A percentile compares a stretch with the other conserved stretches of the same genome.
Evolutionary conservation across 805 yeast species (phyloP).

Genomic region (Candida odintsovae): DNA sequence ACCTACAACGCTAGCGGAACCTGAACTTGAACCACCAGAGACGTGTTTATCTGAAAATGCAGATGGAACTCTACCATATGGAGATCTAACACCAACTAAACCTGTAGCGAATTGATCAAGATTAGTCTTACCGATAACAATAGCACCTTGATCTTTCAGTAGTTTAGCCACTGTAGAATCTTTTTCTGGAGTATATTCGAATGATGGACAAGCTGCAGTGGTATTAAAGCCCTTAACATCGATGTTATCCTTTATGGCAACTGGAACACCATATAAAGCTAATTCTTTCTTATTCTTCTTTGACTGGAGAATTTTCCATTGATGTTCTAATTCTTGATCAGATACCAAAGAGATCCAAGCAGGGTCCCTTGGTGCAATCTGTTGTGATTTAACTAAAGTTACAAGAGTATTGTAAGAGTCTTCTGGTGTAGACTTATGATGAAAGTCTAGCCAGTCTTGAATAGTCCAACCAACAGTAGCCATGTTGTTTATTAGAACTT

Average conservation of each 20-base stretch:
- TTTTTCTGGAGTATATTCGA: conserved; percentile 54
- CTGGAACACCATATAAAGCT: conserved; percentile 89
- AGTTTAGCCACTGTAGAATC: conserved; percentile 74
- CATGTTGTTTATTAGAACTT: conserved; percentile 8
- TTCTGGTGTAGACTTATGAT: conserved; percentile 52
- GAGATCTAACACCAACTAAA: conserved; percentile 89
- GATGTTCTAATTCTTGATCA: conserved; percentile 57
- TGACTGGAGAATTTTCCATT: conserved; percentile 72
- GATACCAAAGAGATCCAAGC: conserved; percentile 89
- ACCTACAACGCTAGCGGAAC: conserved; percentile 89
- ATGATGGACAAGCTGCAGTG: conserved; percentile 95
- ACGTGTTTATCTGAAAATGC: conserved; percentile 75
- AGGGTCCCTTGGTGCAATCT: conserved; percentile 51
- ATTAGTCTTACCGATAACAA: conserved; percentile 89
- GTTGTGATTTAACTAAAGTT: conserved; percentile 41
- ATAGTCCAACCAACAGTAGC: conserved; percentile 66
- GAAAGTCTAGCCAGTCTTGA: conserved; percentile 70
- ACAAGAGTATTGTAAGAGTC: conserved; percentile 49
- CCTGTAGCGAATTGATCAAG: conserved; percentile 98
- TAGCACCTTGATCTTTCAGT: conserved; percentile 88
- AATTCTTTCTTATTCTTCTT: conserved; percentile 45
- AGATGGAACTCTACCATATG: conserved; percentile 85
- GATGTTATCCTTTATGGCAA: conserved; percentile 92
- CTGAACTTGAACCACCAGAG: conserved; percentile 94
- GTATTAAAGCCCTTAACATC: conserved; percentile 80